These are phyloP conservation scores for Theileria orientalis DNA, from an alignment of 169 alveolate species.

Conservation along the genomic window DNA sequence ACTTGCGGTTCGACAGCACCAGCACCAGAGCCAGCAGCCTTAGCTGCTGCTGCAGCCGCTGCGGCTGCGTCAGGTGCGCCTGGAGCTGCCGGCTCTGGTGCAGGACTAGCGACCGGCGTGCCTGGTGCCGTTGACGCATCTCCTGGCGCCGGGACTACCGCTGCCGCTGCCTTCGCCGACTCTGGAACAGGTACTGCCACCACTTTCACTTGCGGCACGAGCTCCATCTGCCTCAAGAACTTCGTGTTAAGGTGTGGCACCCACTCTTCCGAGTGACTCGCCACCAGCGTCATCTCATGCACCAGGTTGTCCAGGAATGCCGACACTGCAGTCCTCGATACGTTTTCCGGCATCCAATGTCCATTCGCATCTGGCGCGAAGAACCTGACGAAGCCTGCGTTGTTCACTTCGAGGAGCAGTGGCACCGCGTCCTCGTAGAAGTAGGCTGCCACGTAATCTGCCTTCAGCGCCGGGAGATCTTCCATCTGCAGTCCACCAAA, in stretches of 20 bases:
- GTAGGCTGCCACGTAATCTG: constrained; percentile 5
- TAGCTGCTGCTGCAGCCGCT: neutral
- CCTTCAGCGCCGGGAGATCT: constrained; percentile 3
- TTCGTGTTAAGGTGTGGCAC: neutral
- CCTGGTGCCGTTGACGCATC: neutral
- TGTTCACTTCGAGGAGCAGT: neutral
- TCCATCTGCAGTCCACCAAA: neutral
- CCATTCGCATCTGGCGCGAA: constrained; percentile 7
- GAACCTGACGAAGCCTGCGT: neutral
- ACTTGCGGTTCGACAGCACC: too few species aligned
- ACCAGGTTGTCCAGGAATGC: neutral
- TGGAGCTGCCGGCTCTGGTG: neutral
- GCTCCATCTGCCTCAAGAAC: neutral
- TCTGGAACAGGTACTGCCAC: neutral
- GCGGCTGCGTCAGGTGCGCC: neutral
- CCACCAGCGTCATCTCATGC: neutral
- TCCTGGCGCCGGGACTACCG: neutral
- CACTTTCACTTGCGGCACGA: neutral
- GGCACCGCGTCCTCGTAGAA: constrained; percentile 3
- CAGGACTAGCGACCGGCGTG: neutral
- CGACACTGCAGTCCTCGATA: neutral
- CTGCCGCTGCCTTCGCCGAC: neutral
- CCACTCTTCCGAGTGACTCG: neutral
- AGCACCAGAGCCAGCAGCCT: too few species aligned
- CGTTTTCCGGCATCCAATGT: neutral